Percentiles rank a stretch among this genome's conserved stretches.
Conservation (phyloP, 2,329 filamentous ascomycete species). For the Verruconis gallopava region DNA sequence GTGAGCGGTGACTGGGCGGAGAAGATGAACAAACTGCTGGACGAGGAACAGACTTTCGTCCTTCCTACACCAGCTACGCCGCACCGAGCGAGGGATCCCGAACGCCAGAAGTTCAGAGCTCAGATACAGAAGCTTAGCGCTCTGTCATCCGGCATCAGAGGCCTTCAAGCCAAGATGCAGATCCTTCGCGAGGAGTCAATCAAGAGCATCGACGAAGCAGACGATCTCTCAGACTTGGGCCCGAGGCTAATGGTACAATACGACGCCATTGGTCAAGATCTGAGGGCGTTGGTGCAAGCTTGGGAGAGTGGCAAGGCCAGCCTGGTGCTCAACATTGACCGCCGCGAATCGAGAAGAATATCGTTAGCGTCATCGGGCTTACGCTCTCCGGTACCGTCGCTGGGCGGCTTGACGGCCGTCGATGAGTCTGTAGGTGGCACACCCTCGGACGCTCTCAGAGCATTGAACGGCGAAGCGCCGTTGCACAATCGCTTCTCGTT, state of each 20-base stretch:
- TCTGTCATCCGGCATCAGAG: conserved; percentile 78
- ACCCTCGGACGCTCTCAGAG: conserved; percentile 58
- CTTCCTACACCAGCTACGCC: conserved; percentile 6
- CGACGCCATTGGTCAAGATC: conserved; percentile 81
- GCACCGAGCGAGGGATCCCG: conserved; percentile 46
- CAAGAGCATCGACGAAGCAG: conserved; percentile 49
- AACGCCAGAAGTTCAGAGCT: conserved; percentile 71
- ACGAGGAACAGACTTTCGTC: conserved; percentile 55
- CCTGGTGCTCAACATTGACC: conserved; percentile 65
- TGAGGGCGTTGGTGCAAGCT: conserved; percentile 45
- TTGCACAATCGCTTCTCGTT: conserved; percentile 24
- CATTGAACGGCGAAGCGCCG: conserved; percentile 59
- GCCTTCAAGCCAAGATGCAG: conserved; percentile 88
- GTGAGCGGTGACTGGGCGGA: conserved; percentile 50
- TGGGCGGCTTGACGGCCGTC: conserved; percentile 50
- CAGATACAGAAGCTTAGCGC: conserved; percentile 82
- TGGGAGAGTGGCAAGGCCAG: conserved; percentile 59
- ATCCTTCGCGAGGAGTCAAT: conserved; percentile 83
- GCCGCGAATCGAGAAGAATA: conserved; percentile 27
- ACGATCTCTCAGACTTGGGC: conserved; percentile 57
- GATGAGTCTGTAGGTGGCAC: conserved; percentile 37
- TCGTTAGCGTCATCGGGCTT: conserved; percentile 39
- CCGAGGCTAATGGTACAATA: conserved; percentile 76
- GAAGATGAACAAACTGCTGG: conserved; percentile 55
- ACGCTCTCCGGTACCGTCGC: conserved; percentile 36